Evolutionary conservation across 2,329 filamentous ascomycete species (phyloP).

Genomic region (Eutypa lata): DNA sequence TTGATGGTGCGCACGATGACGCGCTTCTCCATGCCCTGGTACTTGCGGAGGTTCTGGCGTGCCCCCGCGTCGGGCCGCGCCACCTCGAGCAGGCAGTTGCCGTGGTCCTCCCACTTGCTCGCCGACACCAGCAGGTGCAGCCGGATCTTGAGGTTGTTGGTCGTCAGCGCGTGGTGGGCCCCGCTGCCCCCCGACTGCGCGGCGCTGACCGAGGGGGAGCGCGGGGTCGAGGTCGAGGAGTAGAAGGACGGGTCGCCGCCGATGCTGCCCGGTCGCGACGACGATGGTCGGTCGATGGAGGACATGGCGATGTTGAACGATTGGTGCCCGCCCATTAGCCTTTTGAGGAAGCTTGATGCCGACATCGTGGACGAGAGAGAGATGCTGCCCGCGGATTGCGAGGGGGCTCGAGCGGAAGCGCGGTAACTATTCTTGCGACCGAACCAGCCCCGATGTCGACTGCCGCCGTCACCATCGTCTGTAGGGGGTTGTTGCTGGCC

Average conservation of each 20-base stretch:
- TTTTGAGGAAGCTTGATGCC: constrained; percentile 72
- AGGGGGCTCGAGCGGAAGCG: constrained; percentile 58
- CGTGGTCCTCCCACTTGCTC: constrained; percentile 88
- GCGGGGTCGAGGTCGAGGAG: constrained; percentile 44
- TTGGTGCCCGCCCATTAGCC: constrained; percentile 68
- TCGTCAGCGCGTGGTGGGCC: constrained; percentile 56
- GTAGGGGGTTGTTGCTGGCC: constrained; percentile 50
- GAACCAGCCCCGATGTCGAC: constrained; percentile 54
- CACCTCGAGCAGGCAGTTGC: constrained; percentile 79
- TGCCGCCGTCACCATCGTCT: constrained; percentile 45
- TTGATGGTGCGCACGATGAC: constrained; percentile 74
- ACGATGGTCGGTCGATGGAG: constrained; percentile 54
- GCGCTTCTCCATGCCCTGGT: constrained; percentile 75
- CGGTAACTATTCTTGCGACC: constrained; percentile 64
- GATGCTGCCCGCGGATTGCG: constrained; percentile 68
- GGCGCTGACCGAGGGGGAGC: constrained; percentile 57
- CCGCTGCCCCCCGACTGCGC: constrained; percentile 42
- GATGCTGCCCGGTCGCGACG: constrained; percentile 46
- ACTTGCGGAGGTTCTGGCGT: constrained; percentile 55
- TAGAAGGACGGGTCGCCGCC: constrained; percentile 59
- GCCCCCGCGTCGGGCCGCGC: constrained; percentile 67
- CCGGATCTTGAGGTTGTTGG: constrained; percentile 80
- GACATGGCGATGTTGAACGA: constrained; percentile 81
- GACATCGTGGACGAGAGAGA: constrained; percentile 59
- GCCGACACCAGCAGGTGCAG: constrained; percentile 76